Percentiles rank a stretch among this genome's conserved stretches.
These are phyloP conservation scores for Colletotrichum sp. DNA, from an alignment of 2,329 filamentous ascomycete genomes.

Conservation along the genomic window DNA sequence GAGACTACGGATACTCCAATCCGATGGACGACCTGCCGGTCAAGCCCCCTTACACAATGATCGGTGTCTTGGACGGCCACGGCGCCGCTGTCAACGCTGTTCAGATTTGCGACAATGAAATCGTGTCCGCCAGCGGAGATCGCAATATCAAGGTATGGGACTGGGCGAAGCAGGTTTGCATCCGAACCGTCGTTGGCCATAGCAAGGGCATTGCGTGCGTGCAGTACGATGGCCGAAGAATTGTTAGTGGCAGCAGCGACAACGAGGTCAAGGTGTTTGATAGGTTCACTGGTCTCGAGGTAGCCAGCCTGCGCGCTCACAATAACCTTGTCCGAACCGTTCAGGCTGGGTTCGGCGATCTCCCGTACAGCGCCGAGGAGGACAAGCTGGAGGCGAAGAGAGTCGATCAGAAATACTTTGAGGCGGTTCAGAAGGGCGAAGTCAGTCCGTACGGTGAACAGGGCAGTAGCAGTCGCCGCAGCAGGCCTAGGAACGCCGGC, in stretches of 20 bases:
- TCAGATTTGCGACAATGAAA: conserved; percentile 82
- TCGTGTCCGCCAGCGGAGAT: conserved; percentile 95
- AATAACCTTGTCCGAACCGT: conserved; percentile 88
- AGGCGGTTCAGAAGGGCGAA: conserved; percentile 57
- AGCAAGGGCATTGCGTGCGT: conserved; percentile 97
- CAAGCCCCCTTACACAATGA: conserved; percentile 72
- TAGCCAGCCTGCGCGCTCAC: conserved; percentile 85
- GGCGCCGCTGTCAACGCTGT: conserved; percentile 95
- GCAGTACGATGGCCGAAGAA: conserved; percentile 90
- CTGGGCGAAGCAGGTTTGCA: conserved; percentile 78
- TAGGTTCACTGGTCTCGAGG: conserved; percentile 81
- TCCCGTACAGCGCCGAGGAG: conserved; percentile 79
- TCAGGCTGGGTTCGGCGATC: conserved; percentile 91
- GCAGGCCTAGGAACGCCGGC: conserved; percentile 66
- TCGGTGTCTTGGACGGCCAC: conserved; percentile 84
- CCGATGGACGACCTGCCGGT: conserved; percentile 53
- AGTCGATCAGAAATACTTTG: conserved; percentile 76
- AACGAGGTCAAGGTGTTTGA: conserved; percentile 97
- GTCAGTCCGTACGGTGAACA: conserved; percentile 30
- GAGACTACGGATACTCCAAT: conserved; percentile 58
- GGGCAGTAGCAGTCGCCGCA: conserved; percentile 31
- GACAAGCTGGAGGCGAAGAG: conserved; percentile 74
- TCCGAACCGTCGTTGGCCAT: conserved; percentile 83
- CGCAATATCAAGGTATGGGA: conserved; percentile 95
- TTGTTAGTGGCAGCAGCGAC: conserved; percentile 95